phyloP scores from a whole-genome alignment of 257 asterid genomes.

The Striga asiatica region DNA sequence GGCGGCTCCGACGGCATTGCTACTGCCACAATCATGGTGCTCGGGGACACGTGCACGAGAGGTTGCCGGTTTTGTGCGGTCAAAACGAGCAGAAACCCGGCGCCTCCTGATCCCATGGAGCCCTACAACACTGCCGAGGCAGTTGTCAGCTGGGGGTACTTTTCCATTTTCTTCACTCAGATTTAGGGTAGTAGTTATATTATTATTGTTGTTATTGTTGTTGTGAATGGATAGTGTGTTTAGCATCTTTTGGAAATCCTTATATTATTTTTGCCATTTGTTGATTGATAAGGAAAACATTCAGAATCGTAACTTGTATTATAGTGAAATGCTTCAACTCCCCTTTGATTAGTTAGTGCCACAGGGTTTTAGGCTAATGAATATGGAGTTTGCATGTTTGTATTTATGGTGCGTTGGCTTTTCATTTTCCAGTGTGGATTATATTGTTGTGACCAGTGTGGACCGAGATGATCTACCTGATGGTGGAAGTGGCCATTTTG shows the following conservation, averaged over 20 bases:
- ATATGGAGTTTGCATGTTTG: neutral
- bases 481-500: slow-evolving; percentile 96
- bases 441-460: slow-evolving; percentile 74
- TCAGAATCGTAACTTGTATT: too few relatives aligned
- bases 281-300: neutral
- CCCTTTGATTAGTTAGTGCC: neutral
- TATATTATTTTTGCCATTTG: too few relatives aligned
- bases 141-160: slow-evolving; percentile 92
- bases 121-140: slow-evolving; percentile 88
- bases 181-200: neutral
- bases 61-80: slow-evolving; percentile 98
- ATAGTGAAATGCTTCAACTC: neutral
- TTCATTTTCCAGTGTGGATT: slow-evolving; percentile 28
- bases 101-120: slow-evolving; percentile 97
- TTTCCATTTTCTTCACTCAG: neutral
- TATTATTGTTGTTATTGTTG: too few relatives aligned
- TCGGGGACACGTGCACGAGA: slow-evolving; percentile 94
- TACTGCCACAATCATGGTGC: slow-evolving; percentile 91
- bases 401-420: slow-evolving; percentile 9
- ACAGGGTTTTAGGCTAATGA: neutral
- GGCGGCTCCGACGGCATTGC: slow-evolving; percentile 97
- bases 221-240: neutral
- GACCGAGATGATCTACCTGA: slow-evolving; percentile 95
- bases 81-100: slow-evolving; percentile 81
- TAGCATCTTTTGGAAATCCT: too few relatives aligned